Evolutionary conservation across 1,284 basidiomycete species (phyloP), one percentile per base, ranked within the genome.

Genomic region (Flammula alnicola): DNA sequence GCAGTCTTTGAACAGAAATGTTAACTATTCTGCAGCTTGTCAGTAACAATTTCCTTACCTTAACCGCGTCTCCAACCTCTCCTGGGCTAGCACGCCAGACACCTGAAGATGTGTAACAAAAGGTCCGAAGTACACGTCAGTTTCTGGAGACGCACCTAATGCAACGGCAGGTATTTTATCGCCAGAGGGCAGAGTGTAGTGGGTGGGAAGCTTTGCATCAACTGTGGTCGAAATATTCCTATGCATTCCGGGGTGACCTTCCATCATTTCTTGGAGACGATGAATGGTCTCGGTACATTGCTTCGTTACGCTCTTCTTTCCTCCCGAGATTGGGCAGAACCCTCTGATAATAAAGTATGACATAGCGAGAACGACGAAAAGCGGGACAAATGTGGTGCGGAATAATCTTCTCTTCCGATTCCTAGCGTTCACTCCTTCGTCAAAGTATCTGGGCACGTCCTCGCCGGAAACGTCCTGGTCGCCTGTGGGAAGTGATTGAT

Each of bases 101-200:
- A 31, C 83, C 84, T 84, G n/a, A n/a, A n/a, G n/a, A n/a, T n/a
- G 17, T 5, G 23, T 44, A 43, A 1, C 40, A 9, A 36, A 25
- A 40, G 17, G 31, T 39, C 30, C 45, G n/a, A 32, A 38, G 22
- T 14, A 19, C 12, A 11, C 22, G 10, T 20, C 14, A 17, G 6
- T 9, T 3, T 39, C 22, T 11, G 27, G n/a, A 16, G 26, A 26
- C 52, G 10, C 65, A 80, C 81, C 82, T 30, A 84, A 70, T 10
- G 81, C 83, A 38, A 84, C 74, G 22, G 77, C 73, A 0, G 84
- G 84, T 33, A 86, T 85, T 52, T 74, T 71, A 54, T 84, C 79
- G 0, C 84, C 84, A 17, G 81, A 83, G 4, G 81, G 80, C 10
- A 86, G 68, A 0, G 71, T 75, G 60, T 73, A 83, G 62, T 82